Evolutionary conservation across 345 rosid species (phyloP).

Genomic region (Barbarea vulgaris): DNA sequence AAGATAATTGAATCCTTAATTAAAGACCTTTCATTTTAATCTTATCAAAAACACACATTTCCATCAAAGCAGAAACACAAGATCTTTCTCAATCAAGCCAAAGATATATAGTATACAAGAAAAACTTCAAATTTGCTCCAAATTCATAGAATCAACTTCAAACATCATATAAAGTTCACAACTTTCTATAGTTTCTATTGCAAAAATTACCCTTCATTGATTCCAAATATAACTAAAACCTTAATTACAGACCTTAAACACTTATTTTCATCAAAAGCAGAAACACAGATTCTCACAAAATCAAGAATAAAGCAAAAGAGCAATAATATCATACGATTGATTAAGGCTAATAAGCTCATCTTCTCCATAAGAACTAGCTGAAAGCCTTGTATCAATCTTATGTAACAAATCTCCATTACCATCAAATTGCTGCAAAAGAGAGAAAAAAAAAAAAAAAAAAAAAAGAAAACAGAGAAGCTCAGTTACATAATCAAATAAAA

Average conservation of each 20-base stretch:
- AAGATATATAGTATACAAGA: neutral
- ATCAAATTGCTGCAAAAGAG: conserved; percentile 77
- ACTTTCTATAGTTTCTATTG: neutral
- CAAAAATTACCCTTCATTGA: neutral
- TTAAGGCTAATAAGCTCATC: conserved; percentile 83
- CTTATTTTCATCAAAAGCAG: neutral
- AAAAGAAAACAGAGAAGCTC: neutral
- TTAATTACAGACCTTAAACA: neutral
- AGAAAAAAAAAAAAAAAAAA: too few species aligned
- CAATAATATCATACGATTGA: conserved; percentile 79
- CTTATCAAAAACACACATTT: neutral
- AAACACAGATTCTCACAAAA: neutral
- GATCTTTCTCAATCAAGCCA: neutral
- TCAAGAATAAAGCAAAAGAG: neutral
- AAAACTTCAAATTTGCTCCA: neutral
- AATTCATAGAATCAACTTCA: neutral
- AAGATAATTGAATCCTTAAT: neutral
- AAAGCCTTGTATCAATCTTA: conserved; percentile 66
- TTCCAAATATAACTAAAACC: neutral
- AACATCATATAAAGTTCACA: neutral
- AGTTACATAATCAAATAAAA: neutral
- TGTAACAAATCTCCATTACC: conserved; percentile 67
- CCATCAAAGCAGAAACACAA: neutral
- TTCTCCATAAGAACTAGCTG: conserved; percentile 83
- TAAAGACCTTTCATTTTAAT: neutral